Conservation (phyloP, 805 yeast species). For the Teunomyces kruisii region DNA sequence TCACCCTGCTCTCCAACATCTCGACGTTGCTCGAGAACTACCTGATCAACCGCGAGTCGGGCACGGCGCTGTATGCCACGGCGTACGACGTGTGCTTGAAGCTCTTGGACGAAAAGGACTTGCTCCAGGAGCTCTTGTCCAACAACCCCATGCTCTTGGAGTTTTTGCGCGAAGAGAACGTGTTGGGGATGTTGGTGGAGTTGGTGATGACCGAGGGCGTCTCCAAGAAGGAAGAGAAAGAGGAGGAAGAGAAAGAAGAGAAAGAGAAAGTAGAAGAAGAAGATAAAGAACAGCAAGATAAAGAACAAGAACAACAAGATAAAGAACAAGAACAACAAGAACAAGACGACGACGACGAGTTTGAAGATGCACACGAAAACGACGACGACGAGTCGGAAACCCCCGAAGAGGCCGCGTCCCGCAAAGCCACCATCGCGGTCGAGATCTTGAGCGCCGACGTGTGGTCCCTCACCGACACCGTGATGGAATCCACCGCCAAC, state of each 20-base stretch:
- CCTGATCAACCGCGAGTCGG: slow-evolving; percentile 17
- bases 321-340: slow-evolving; percentile 17
- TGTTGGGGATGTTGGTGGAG: slow-evolving; percentile 37
- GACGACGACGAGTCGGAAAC: slow-evolving; percentile 26
- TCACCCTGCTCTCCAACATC: slow-evolving; percentile 42
- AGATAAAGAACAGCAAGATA: slow-evolving; percentile 8
- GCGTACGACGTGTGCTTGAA: slow-evolving; percentile 29
- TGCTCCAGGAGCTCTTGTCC: slow-evolving; percentile 42
- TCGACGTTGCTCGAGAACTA: slow-evolving; percentile 39
- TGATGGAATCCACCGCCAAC: slow-evolving; percentile 70
- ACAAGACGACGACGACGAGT: slow-evolving; percentile 10
- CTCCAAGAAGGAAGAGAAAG: neutral
- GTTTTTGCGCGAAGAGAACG: slow-evolving; percentile 39
- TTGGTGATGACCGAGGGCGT: slow-evolving; percentile 36
- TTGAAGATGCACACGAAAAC: slow-evolving; percentile 13
- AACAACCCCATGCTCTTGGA: slow-evolving; percentile 44
- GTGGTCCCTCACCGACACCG: slow-evolving; percentile 89
- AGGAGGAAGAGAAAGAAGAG: neutral
- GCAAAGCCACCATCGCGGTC: slow-evolving; percentile 58
- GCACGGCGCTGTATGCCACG: slow-evolving; percentile 14
- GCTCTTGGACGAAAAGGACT: slow-evolving; percentile 43
- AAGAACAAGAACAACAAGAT: slow-evolving; percentile 24
- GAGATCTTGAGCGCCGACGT: slow-evolving; percentile 90
- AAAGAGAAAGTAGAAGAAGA: neutral
- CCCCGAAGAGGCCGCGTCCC: slow-evolving; percentile 29